Conservation (phyloP, 306 rosid genomes). For the Malus domestica region DNA sequence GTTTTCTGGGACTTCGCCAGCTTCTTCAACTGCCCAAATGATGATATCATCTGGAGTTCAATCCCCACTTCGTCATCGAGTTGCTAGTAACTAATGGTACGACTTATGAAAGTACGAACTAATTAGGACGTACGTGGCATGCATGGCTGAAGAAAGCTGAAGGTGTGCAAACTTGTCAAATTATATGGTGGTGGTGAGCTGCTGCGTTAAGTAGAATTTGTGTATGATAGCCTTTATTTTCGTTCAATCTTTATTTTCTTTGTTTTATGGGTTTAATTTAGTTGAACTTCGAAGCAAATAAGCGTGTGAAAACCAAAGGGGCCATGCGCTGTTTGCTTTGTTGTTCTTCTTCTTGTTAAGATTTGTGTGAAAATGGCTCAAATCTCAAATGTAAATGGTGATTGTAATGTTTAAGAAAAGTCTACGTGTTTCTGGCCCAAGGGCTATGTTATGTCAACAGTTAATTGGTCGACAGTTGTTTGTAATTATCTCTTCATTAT, state of each 20-base stretch:
- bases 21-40: constrained; percentile 38
- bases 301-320: constrained; percentile 35
- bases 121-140: background rate
- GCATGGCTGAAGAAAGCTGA: constrained; percentile 25
- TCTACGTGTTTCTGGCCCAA: background rate
- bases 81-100: constrained; percentile 16
- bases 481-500: background rate
- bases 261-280: background rate
- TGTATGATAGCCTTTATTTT: background rate
- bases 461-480: background rate
- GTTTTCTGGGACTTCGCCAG: constrained; percentile 32
- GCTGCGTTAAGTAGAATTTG: background rate
- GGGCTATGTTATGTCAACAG: background rate
- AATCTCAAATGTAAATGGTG: constrained; percentile 30
- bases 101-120: background rate
- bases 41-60: constrained; percentile 46
- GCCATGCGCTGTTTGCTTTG: constrained; percentile 18
- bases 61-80: constrained; percentile 53
- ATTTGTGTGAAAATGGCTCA: constrained; percentile 8
- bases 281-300: constrained; percentile 17
- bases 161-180: constrained; percentile 9
- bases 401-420: constrained; percentile 16
- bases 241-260: background rate
- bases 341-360: background rate
- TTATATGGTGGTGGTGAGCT: background rate